Evolutionary conservation across 768 basidiomycete genomes (phyloP), one percentile per base, ranked within the genome.

Genomic region (Amanita molliuscula): DNA sequence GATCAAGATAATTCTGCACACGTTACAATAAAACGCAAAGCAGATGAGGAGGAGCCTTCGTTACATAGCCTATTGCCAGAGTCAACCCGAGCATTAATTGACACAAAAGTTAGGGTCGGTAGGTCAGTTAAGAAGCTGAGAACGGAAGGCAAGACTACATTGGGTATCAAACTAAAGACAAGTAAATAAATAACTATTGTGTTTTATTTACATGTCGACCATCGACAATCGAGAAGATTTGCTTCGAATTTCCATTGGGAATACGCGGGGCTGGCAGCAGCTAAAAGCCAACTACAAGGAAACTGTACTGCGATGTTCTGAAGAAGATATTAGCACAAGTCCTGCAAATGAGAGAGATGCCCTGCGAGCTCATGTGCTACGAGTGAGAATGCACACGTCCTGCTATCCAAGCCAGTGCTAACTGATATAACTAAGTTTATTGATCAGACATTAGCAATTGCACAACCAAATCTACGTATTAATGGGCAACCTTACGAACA

Each of bases 1-100:
- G 53, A 60, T 9, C 56, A 53, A 8, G 21, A 53, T 13, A 31
- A 48, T 3, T 53, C 56, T 37, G 55, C 18, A 56, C 54, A 72
- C 3, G 65, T 91, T 44, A 89, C 87, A n/a, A 75, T 92, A 33
- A 93, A 93, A 67, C 81, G 90, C 47, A 91, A 90, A 61, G 89
- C 88, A 5, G 87, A 82, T 21, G 79, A 80, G n/a, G 61, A 74
- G 18, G 88, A 91, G 56, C 88, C 89, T 1, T 76, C 81, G 10
- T 60, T 89, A 51, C 73, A 79, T 50, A 81, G 74, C 50, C 69
- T 91, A 0, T 67, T 91, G 28, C 79, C 86, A 2, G 83, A 82
- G 43, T 73, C 79, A 18, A 74, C 81, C 5, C 74, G 77, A 28
- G 68, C 77, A n/a, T 60, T 86, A 52, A 75, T 88, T 18, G 65